Evolutionary conservation across 345 rosid species (phyloP).

Genomic region (Camelina sativa): DNA sequence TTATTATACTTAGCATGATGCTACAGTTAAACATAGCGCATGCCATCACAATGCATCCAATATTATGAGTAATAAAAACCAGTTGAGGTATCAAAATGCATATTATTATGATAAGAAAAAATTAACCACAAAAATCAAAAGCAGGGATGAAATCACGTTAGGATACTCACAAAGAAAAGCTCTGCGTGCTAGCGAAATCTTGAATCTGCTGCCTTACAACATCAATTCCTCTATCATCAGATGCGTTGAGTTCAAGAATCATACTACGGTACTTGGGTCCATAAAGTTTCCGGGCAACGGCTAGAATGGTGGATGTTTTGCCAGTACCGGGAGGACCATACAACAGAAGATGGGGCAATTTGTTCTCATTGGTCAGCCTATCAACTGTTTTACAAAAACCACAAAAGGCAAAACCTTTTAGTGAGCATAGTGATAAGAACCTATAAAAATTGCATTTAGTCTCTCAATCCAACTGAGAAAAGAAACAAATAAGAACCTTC

Average conservation of each 20-base stretch:
- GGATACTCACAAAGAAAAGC: conserved; percentile 82
- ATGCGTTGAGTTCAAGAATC: conserved; percentile 96
- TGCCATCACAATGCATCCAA: neutral
- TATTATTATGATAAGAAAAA: too few species aligned
- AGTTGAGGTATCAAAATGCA: neutral
- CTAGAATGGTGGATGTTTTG: conserved; percentile 98
- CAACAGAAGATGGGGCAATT: conserved; percentile 85
- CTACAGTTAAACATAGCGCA: conserved; percentile 8
- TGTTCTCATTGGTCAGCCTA: conserved; percentile 91
- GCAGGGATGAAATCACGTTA: neutral
- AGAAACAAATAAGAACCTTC: neutral
- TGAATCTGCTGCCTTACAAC: conserved; percentile 95
- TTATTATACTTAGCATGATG: neutral
- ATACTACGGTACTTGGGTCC: conserved; percentile 86
- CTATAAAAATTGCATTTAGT: conserved; percentile 22
- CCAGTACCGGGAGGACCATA: conserved; percentile 99
- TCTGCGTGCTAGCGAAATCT: conserved; percentile 96
- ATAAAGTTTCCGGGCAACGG: conserved; percentile 91
- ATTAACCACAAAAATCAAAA: neutral
- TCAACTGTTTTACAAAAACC: conserved; percentile 60
- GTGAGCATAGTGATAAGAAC: neutral
- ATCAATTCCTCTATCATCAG: conserved; percentile 96
- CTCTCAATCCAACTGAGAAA: conserved; percentile 13
- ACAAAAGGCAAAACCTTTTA: conserved; percentile 19
- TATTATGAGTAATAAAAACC: neutral